Percentiles rank a stretch among this genome's conserved stretches.
phyloP scores from a whole-genome alignment of 1,139 yeast genomes.

The Geotrichum australiense region DNA sequence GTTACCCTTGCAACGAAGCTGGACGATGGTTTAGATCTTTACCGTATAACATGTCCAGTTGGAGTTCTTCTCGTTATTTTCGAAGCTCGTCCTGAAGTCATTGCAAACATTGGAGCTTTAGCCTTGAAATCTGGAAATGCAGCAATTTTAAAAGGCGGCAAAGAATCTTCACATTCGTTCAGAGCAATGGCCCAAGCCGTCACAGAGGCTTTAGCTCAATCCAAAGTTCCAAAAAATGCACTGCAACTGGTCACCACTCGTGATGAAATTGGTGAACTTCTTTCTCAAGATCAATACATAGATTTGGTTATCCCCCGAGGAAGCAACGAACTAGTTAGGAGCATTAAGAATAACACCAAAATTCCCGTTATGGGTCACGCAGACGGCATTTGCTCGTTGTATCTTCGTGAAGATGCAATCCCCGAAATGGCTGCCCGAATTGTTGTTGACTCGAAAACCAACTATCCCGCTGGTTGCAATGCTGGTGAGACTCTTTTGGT shows the following conservation, averaged over 20 bases:
- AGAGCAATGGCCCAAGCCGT: slow-evolving; percentile 72
- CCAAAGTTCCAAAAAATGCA: slow-evolving; percentile 68
- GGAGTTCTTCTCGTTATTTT: slow-evolving; percentile 91
- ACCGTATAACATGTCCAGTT: slow-evolving; percentile 83
- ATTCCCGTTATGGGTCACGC: slow-evolving; percentile 99
- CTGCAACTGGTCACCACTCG: slow-evolving; percentile 84
- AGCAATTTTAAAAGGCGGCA: slow-evolving; percentile 96
- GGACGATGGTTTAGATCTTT: slow-evolving; percentile 79
- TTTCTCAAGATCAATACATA: slow-evolving; percentile 79
- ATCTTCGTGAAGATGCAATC: slow-evolving; percentile 71
- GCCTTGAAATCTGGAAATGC: slow-evolving; percentile 90
- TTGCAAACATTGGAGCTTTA: slow-evolving; percentile 92
- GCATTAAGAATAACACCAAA: slow-evolving; percentile 77
- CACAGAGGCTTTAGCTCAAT: slow-evolving; percentile 46
- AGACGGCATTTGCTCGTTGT: slow-evolving; percentile 92
- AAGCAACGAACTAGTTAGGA: slow-evolving; percentile 79
- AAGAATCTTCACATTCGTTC: slow-evolving; percentile 82
- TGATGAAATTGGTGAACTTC: slow-evolving; percentile 77
- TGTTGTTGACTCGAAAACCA: slow-evolving; percentile 81
- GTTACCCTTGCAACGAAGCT: slow-evolving; percentile 72
- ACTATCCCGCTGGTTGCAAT: slow-evolving; percentile 98
- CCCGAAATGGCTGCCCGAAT: slow-evolving; percentile 66
- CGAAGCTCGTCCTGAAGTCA: slow-evolving; percentile 96
- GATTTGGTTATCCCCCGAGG: slow-evolving; percentile 98
- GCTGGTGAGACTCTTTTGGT: slow-evolving; percentile 85